Evolutionary conservation across 1,284 basidiomycete species (phyloP).

Genomic region (Boletus albobrunnescens): DNA sequence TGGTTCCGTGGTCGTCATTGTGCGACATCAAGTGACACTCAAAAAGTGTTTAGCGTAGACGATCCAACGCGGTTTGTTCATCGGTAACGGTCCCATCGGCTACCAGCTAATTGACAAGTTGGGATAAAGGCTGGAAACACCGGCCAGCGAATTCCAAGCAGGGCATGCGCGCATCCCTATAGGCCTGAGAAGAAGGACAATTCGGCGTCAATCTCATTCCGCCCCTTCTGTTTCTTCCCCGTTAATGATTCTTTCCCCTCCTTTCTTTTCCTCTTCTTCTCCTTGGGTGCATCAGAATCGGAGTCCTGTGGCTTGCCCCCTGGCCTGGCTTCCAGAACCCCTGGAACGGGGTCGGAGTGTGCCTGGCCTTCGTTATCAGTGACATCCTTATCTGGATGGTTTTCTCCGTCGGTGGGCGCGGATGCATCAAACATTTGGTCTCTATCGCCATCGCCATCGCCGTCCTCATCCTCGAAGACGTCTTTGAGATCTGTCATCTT

Average conservation of each 20-base stretch:
- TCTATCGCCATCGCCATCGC: constrained; percentile 25
- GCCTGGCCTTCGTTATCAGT: constrained; percentile 4
- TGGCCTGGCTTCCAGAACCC: constrained; percentile 1
- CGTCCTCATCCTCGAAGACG: constrained; percentile 47
- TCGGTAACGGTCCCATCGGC: no score
- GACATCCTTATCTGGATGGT: constrained; percentile 37
- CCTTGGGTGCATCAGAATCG: constrained; percentile 38
- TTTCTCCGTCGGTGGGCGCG: constrained; percentile 37
- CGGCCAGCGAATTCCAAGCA: not conserved
- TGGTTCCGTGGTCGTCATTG: not conserved
- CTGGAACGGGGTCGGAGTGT: constrained; percentile 1
- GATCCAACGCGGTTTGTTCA: no score
- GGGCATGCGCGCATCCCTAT: constrained; percentile 29
- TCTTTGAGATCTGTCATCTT: constrained; percentile 79
- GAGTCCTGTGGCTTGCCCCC: constrained; percentile 30
- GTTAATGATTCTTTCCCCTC: constrained; percentile 47
- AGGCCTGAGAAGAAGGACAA: constrained; percentile 70
- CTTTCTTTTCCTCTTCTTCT: constrained; percentile 56
- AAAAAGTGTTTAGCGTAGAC: not conserved
- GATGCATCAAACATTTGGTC: constrained; percentile 33
- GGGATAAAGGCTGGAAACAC: not conserved
- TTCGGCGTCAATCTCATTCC: constrained; percentile 50
- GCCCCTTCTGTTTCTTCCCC: constrained; percentile 54
- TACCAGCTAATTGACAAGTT: not conserved
- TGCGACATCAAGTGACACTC: not conserved